Evolutionary conservation across 345 rosid species (phyloP).

Genomic region (Linum tenue): DNA sequence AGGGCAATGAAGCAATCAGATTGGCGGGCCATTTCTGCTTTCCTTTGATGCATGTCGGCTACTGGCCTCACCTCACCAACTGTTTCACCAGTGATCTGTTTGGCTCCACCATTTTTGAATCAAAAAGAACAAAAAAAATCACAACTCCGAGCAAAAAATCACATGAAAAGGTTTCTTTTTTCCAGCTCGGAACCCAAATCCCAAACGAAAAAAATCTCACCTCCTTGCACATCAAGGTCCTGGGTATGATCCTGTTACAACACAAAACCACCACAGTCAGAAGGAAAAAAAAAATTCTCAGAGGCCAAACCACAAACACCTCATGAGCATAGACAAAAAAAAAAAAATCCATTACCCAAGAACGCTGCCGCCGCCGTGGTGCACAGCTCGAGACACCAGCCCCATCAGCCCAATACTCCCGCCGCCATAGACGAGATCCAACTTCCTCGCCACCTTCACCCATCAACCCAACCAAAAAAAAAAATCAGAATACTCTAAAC

Average conservation of each 20-base stretch:
- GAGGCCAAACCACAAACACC: neutral
- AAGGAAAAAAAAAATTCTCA: neutral
- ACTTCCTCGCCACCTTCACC: slow-evolving; percentile 49
- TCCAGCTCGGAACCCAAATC: neutral
- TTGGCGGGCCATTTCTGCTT: slow-evolving; percentile 93
- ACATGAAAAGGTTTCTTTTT: neutral
- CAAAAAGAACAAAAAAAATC: neutral
- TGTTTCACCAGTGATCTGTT: slow-evolving; percentile 68
- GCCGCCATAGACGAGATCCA: slow-evolving; percentile 92
- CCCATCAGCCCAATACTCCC: slow-evolving; percentile 97
- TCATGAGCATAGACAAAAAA: neutral
- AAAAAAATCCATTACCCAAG: slow-evolving; percentile 47
- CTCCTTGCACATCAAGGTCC: slow-evolving; percentile 45
- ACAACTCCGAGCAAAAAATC: neutral
- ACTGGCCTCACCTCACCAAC: slow-evolving; percentile 82
- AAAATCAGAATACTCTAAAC: neutral
- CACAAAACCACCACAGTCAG: neutral
- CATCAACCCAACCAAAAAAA: neutral
- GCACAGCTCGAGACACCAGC: slow-evolving; percentile 73
- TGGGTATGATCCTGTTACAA: slow-evolving; percentile 39
- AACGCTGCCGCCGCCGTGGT: slow-evolving; percentile 73
- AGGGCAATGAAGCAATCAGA: slow-evolving; percentile 94
- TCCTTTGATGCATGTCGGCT: slow-evolving; percentile 94
- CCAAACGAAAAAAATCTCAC: slow-evolving; percentile 6
- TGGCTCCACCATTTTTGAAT: neutral